Conservation (phyloP, 768 basidiomycete genomes). For the Suillus paluster region DNA sequence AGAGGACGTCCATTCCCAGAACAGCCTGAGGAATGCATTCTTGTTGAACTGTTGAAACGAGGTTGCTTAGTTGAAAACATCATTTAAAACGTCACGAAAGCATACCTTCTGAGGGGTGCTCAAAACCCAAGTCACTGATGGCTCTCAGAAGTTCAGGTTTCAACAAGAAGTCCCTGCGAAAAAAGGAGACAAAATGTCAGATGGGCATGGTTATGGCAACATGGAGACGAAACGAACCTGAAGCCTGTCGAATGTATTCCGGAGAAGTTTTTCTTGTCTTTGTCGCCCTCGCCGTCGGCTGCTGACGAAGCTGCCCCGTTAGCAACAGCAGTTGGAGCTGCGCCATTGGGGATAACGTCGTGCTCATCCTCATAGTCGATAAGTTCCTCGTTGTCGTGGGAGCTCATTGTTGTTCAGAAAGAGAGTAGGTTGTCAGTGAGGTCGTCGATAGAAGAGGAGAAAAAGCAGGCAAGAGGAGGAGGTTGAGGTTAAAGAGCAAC, state of each 20-base stretch:
- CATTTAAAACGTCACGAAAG: slow-evolving; percentile 1
- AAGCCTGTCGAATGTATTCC: slow-evolving; percentile 99
- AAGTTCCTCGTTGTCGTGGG: slow-evolving; percentile 87
- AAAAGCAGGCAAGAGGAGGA: slow-evolving; percentile 20
- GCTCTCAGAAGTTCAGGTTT: slow-evolving; percentile 97
- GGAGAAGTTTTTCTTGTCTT: slow-evolving; percentile 97
- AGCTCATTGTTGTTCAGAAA: slow-evolving; percentile 60
- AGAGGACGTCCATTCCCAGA: slow-evolving; percentile 98
- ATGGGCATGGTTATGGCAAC: neutral
- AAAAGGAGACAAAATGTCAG: slow-evolving; percentile 6
- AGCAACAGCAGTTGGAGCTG: slow-evolving; percentile 46
- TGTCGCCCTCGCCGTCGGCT: slow-evolving; percentile 60
- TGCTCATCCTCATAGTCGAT: slow-evolving; percentile 96
- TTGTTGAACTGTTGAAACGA: slow-evolving; percentile 79
- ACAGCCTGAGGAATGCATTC: slow-evolving; percentile 99
- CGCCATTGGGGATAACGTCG: slow-evolving; percentile 70
- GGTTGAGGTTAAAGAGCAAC: slow-evolving; percentile 23
- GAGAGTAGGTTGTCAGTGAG: slow-evolving; percentile 30
- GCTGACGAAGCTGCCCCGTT: slow-evolving; percentile 53
- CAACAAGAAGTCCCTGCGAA: slow-evolving; percentile 88
- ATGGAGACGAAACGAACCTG: slow-evolving; percentile 59
- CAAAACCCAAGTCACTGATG: slow-evolving; percentile 99
- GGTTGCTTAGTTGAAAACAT: slow-evolving; percentile 7
- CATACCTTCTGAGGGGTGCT: slow-evolving; percentile 98
- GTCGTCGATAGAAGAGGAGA: slow-evolving; percentile 33